These are phyloP conservation scores for Cladophialophora chaetospira DNA, from an alignment of 2,329 filamentous ascomycete genomes.

Conservation along the genomic window DNA sequence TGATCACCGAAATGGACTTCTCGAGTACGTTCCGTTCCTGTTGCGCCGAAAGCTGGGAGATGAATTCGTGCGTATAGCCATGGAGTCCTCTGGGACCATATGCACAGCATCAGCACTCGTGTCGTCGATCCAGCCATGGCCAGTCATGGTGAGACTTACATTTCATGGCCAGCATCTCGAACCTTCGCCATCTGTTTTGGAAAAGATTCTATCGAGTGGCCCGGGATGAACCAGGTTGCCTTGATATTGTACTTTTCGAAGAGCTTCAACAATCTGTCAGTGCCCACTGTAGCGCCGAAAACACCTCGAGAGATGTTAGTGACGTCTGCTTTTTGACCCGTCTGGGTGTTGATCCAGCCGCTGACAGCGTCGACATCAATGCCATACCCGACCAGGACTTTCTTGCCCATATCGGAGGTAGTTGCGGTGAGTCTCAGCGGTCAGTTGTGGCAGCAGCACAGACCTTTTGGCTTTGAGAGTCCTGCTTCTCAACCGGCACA, in stretches of 20 bases:
- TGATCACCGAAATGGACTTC: constrained; percentile 44
- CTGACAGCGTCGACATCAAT: constrained; percentile 30
- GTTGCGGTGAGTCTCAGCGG: too few relatives aligned
- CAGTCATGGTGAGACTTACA: constrained; percentile 32
- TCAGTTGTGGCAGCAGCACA: not conserved
- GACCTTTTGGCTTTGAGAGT: not conserved
- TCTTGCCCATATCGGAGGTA: constrained; percentile 18
- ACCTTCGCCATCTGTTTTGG: constrained; percentile 49
- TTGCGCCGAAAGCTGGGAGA: constrained; percentile 33
- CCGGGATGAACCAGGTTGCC: constrained; percentile 62
- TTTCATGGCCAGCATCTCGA: constrained; percentile 46
- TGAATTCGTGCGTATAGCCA: constrained; percentile 49
- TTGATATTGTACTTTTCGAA: constrained; percentile 49
- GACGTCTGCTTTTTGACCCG: constrained; percentile 41
- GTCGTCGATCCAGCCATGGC: not conserved
- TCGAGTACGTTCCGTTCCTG: constrained; percentile 44
- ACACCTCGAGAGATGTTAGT: constrained; percentile 33
- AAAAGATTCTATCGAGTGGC: constrained; percentile 60
- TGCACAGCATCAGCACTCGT: constrained; percentile 13
- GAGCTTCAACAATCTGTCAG: constrained; percentile 41
- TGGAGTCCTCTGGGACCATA: constrained; percentile 39
- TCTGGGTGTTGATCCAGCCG: constrained; percentile 43
- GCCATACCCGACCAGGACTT: constrained; percentile 26
- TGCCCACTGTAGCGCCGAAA: constrained; percentile 33
- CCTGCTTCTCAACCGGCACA: not conserved